Base-by-base conservation (phyloP, 1,284 basidiomycete species). In the Malassezia equina region DNA sequence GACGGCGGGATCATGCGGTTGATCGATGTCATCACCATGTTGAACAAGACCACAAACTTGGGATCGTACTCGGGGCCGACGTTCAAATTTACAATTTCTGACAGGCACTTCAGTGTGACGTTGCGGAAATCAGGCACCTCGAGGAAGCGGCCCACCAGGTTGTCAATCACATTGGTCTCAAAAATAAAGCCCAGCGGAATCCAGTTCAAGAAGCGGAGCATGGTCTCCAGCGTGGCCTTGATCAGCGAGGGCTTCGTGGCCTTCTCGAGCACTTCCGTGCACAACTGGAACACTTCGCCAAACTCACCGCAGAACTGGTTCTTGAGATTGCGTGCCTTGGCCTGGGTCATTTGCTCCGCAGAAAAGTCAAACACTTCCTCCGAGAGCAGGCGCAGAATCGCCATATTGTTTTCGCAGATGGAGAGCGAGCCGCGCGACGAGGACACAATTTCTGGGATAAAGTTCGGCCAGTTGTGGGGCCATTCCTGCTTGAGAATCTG, bases 281-380 rank as follows among this genome's bases (percentile, higher is more conserved):
- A 73, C 52, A 73, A 64, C 59, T 72, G 68, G 57, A 73, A 73
- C 47, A 73, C 69, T 46, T 73, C 71, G 43, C 67, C 65, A n/a
- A 73, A 73, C 47, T 73, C 71, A 47, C 67, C 68, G 52, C 69
- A 72, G 62, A 73, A 72, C 60, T 73, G 71, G 73, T 94, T 91
- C 80, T 99, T 99, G 61, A 99, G 79, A 63, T 88, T 86, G 78
- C 95, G 95, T 60, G 90, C 94, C 80, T 96, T 99, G 15, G 86
- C 86, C 76, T 94, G 90, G 0, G 93, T 96, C 90, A 99, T 90
- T 77, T 94, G 89, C 72, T 98, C 94, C 2, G 93, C 90, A 4
- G 91, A 96, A 77, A 87, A 99, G 77, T 99, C 94, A 73, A 99
- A 99, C 62, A 99, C 90, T 76, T 98, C 94, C 75, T 98, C 94